Percentiles rank a stretch among this genome's conserved stretches.
Conservation (phyloP, 2,329 filamentous ascomycete species). For the Aspergillus sp. region DNA sequence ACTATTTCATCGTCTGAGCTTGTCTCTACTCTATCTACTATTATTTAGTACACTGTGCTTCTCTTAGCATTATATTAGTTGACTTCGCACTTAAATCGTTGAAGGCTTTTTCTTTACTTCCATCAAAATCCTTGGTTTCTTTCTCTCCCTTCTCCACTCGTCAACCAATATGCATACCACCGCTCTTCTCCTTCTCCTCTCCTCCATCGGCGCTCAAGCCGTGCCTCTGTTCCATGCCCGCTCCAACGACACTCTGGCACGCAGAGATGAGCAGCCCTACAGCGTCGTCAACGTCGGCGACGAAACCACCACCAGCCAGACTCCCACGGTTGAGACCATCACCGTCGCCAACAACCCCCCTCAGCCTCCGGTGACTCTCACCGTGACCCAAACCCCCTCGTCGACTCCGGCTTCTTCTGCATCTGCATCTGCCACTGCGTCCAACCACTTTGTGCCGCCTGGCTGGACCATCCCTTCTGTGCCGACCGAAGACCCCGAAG, state of each 20-base stretch:
- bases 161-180: constrained; percentile 30
- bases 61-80: constrained; percentile 1
- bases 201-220: constrained; percentile 28
- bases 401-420: constrained; percentile 23
- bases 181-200: constrained; percentile 26
- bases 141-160: neutral
- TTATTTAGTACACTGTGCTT: neutral
- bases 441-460: constrained; percentile 12
- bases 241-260: constrained; percentile 22
- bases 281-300: constrained; percentile 35
- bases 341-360: constrained; percentile 14
- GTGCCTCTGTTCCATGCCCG: constrained; percentile 26
- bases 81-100: constrained; percentile 1
- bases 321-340: constrained; percentile 17
- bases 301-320: constrained; percentile 12
- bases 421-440: neutral
- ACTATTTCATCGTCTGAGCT: neutral
- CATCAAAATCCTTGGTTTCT: neutral
- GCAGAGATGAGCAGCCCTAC: constrained; percentile 26
- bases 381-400: constrained; percentile 20
- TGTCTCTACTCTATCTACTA: neutral
- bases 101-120: neutral
- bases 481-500: neutral
- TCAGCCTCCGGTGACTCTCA: constrained; percentile 24
- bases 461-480: constrained; percentile 1